Evolutionary conservation across 108 stramenopile species (phyloP), one percentile per base, ranked within the genome.

Genomic region (Cyclostephanos tholiformis): DNA sequence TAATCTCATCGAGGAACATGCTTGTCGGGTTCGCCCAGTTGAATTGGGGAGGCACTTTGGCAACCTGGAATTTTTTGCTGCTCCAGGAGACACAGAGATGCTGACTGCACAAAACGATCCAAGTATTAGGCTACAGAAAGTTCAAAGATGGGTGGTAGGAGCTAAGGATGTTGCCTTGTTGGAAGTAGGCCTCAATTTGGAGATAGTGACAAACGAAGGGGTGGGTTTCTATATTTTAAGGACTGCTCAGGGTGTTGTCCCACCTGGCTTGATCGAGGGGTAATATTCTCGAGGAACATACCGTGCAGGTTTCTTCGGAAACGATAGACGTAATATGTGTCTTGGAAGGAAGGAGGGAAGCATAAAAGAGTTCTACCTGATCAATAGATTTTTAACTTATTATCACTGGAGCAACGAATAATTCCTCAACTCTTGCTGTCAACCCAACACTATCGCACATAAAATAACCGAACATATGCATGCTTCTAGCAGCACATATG

Each of bases 1-100:
- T 35, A 84, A 84, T 68, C 49, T 84, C 1, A 27, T 84, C 19
- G 79, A 84, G 65, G 83, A 84, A 38, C 83, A 84, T 62, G 83
- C 83, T 16, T 68, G 72, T 58, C 63, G 83, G 0, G 71, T 84
- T 4, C 69, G 83, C 25, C 83, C 83, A 0, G 48, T 84, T 7
- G 83, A 84, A 20, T 50, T 84, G 19, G 83, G 83, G 9, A 67
- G 83, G 30, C 39, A 49, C 6, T 85, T 83, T 67, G 85, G 85
- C 8, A 55, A 23, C 23, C 27, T 79, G 7, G 83, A 84, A 57
- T 49, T 84, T 48, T 84, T 29, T 63, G 3, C 43, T 22, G 83
- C 83, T 30, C 79, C 75, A 6, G 83, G 83, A 46, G 79, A 84
- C 71, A 67, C 77, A 10, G 83, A 84, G 60, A 0, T 60, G 35